phyloP scores from a whole-genome alignment of 1,139 yeast species.

The Scheffersomyces quercinus region DNA sequence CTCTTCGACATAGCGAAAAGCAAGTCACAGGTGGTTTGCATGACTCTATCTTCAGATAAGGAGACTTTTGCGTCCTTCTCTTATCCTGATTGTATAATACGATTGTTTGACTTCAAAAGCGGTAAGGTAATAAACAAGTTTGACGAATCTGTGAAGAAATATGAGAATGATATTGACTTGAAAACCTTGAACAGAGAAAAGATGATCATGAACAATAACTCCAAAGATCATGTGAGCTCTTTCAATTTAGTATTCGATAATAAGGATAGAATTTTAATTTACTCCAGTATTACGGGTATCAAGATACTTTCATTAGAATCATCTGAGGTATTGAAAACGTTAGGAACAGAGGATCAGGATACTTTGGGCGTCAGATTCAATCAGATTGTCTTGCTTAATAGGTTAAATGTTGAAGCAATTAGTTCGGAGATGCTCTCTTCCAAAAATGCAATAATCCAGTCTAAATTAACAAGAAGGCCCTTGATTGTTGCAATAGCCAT shows the following conservation, averaged over 20 bases:
- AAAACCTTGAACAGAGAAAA: slow-evolving; percentile 25
- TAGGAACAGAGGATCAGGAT: slow-evolving; percentile 33
- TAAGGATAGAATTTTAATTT: slow-evolving; percentile 32
- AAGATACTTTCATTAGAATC: slow-evolving; percentile 31
- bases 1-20: slow-evolving; percentile 38
- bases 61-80: slow-evolving; percentile 24
- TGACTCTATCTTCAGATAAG: slow-evolving; percentile 25
- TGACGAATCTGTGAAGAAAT: slow-evolving; percentile 20
- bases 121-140: slow-evolving; percentile 30
- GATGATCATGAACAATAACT: slow-evolving; percentile 15
- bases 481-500: slow-evolving; percentile 34
- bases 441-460: slow-evolving; percentile 33
- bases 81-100: slow-evolving; percentile 30
- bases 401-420: slow-evolving; percentile 13
- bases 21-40: slow-evolving; percentile 22
- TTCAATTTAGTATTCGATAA: slow-evolving; percentile 31
- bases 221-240: slow-evolving; percentile 4
- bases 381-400: slow-evolving; percentile 14
- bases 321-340: slow-evolving; percentile 21
- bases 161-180: slow-evolving; percentile 22
- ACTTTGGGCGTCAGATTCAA: slow-evolving; percentile 22
- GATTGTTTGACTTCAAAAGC: slow-evolving; percentile 30
- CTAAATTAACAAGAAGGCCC: slow-evolving; percentile 31
- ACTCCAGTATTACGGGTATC: slow-evolving; percentile 35
- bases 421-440: slow-evolving; percentile 38